Conservation (phyloP, 1,284 basidiomycete genomes). For the Ustanciosporium gigantosporum region DNA sequence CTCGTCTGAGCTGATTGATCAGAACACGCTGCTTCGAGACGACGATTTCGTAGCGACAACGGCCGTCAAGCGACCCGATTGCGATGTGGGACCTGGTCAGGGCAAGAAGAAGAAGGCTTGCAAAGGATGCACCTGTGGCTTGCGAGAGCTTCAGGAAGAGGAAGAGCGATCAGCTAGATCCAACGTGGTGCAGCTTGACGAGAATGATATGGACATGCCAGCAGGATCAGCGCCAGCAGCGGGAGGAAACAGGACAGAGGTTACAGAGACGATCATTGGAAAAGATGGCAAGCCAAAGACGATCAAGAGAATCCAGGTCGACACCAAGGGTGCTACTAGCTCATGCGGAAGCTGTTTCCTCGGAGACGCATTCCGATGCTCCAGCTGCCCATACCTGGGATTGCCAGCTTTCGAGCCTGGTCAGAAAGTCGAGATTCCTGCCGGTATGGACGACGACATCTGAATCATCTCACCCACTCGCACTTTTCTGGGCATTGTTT, state of each 20-base stretch:
- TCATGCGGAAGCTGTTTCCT: constrained; percentile 98
- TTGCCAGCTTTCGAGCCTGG: constrained; percentile 97
- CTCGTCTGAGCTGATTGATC: constrained; percentile 43
- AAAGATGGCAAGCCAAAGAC: constrained; percentile 52
- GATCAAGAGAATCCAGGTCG: constrained; percentile 58
- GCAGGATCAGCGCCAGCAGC: constrained; percentile 5
- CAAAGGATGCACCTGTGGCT: constrained; percentile 60
- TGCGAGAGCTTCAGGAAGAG: constrained; percentile 58
- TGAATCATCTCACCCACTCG: no score
- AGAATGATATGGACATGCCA: constrained; percentile 52
- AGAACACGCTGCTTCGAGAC: constrained; percentile 43
- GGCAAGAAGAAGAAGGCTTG: constrained; percentile 57
- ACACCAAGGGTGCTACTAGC: constrained; percentile 68
- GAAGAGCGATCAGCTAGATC: constrained; percentile 35
- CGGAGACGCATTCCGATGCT: constrained; percentile 96
- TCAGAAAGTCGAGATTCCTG: constrained; percentile 79
- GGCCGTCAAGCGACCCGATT: constrained; percentile 54
- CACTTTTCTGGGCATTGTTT: no score
- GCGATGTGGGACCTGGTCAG: constrained; percentile 48
- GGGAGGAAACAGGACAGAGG: constrained; percentile 40
- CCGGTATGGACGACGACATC: constrained; percentile 58
- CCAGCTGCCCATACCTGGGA: constrained; percentile 91
- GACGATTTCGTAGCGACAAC: constrained; percentile 40
- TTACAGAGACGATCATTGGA: constrained; percentile 51
- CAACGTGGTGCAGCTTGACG: constrained; percentile 51